Percentiles rank a stretch among this genome's conserved stretches.
Evolutionary conservation across 2,329 filamentous ascomycete genomes (phyloP).

Genomic region (Colletotrichum aenigma): DNA sequence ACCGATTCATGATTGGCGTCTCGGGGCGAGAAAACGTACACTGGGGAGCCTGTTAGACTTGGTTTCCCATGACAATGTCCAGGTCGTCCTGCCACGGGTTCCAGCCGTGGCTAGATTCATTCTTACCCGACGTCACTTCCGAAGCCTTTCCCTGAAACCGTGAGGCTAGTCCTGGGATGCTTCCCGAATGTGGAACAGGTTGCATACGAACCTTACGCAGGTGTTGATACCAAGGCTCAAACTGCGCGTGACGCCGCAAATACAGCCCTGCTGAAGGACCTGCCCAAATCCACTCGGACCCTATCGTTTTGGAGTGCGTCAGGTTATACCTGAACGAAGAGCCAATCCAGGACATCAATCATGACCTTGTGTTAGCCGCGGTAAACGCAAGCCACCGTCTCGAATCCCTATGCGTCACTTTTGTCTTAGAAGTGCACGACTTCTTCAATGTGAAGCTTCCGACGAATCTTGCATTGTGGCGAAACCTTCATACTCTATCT

Average conservation of each 20-base stretch:
- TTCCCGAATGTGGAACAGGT: not conserved
- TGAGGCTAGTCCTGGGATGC: not conserved
- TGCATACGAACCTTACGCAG: not conserved
- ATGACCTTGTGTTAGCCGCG: not conserved
- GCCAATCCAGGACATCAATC: accelerated
- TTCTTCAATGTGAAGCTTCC: not conserved
- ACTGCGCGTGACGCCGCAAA: not conserved
- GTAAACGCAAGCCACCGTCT: not conserved
- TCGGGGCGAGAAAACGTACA: not conserved
- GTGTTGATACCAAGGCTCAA: not conserved
- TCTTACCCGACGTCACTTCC: not conserved
- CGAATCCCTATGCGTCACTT: not conserved
- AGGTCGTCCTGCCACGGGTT: not conserved
- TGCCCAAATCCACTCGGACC: not conserved
- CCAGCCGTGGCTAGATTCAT: not conserved
- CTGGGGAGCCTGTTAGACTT: not conserved
- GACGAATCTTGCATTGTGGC: accelerated
- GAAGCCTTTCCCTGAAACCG: not conserved
- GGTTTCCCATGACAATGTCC: not conserved
- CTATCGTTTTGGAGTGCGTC: not conserved
- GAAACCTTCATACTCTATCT: not conserved
- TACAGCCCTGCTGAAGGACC: accelerated
- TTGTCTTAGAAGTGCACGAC: not conserved
- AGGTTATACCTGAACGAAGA: not conserved
- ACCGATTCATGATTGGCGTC: not conserved